A percentile compares a stretch with the other conserved stretches of the same genome.
Conservation (phyloP, 495 filamentous ascomycete species). For the Staphylotrichum longicolle region DNA sequence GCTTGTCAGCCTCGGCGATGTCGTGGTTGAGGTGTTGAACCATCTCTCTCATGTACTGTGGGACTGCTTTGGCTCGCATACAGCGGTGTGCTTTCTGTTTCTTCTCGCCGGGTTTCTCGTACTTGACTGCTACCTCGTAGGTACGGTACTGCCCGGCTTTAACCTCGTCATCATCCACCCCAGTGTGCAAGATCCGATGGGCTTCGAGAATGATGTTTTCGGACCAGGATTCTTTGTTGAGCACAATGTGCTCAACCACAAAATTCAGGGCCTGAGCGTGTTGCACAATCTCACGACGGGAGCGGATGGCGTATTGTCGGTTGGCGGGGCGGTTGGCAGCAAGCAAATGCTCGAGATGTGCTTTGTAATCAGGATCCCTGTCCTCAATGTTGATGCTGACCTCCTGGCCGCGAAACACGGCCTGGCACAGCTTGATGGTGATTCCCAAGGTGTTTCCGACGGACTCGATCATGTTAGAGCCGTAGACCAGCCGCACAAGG, state of each 20-base stretch:
- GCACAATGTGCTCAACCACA: slow-evolving; percentile 30
- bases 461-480: slow-evolving; percentile 34
- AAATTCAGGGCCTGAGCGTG: slow-evolving; percentile 36
- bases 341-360: slow-evolving; percentile 4
- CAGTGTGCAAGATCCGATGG: slow-evolving; percentile 32
- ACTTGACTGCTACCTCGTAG: slow-evolving; percentile 27
- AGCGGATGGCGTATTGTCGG: slow-evolving; percentile 18
- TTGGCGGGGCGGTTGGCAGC: not conserved
- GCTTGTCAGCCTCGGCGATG: slow-evolving; percentile 4
- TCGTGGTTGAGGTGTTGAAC: slow-evolving; percentile 31
- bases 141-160: slow-evolving; percentile 24
- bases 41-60: slow-evolving; percentile 36
- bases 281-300: slow-evolving; percentile 36
- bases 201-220: slow-evolving; percentile 37
- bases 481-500: too few relatives aligned
- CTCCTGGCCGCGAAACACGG: slow-evolving; percentile 17
- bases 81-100: slow-evolving; percentile 31
- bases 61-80: slow-evolving; percentile 26
- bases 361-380: slow-evolving; percentile 21
- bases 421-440: slow-evolving; percentile 25
- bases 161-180: slow-evolving; percentile 23
- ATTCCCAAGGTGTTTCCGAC: slow-evolving; percentile 25
- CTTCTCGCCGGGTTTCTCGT: slow-evolving; percentile 25
- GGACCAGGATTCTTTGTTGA: slow-evolving; percentile 22
- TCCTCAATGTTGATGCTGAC: not conserved